Conservation (phyloP, 2,329 filamentous ascomycete species). For the Aspergillus chevalieri region DNA sequence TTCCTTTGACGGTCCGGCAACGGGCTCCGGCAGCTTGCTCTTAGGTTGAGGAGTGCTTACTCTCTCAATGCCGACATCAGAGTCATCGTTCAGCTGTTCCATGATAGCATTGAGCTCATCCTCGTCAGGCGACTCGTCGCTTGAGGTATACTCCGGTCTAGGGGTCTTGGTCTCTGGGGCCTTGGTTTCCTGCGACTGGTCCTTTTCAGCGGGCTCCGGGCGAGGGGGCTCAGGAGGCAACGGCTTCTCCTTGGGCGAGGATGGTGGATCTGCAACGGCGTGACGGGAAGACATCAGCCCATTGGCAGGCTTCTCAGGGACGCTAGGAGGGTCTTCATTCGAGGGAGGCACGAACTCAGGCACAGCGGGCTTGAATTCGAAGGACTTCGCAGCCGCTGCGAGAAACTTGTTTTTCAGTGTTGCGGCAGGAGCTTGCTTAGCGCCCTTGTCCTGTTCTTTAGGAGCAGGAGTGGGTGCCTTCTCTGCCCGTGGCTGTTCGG, state of each 20-base stretch:
- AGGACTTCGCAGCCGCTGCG: conserved; percentile 66
- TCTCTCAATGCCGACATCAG: conserved; percentile 68
- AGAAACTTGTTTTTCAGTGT: conserved; percentile 49
- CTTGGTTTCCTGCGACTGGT: conserved; percentile 2
- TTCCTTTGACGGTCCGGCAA: conserved; percentile 48
- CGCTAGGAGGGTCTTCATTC: conserved; percentile 8
- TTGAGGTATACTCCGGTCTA: conserved; percentile 16
- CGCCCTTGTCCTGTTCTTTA: not conserved
- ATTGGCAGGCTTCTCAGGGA: conserved; percentile 13
- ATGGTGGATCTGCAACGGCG: conserved; percentile 23
- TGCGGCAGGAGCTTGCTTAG: conserved; percentile 10
- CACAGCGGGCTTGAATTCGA: conserved; percentile 46
- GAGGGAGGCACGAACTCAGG: conserved; percentile 22
- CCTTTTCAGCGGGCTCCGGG: conserved; percentile 3
- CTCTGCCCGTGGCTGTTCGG: conserved; percentile 5
- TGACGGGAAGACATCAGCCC: conserved; percentile 28
- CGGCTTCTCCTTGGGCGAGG: conserved; percentile 14
- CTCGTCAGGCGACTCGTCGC: conserved; percentile 31
- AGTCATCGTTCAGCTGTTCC: conserved; percentile 72
- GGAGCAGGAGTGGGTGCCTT: conserved; percentile 6
- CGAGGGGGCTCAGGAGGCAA: conserved; percentile 9
- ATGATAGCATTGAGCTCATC: conserved; percentile 89
- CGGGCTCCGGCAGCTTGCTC: conserved; percentile 25
- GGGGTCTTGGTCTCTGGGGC: conserved; percentile 1
- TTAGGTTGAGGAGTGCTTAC: conserved; percentile 27